Base-by-base conservation (phyloP, 169 alveolate genomes). In the Sarcocystis neurona region DNA sequence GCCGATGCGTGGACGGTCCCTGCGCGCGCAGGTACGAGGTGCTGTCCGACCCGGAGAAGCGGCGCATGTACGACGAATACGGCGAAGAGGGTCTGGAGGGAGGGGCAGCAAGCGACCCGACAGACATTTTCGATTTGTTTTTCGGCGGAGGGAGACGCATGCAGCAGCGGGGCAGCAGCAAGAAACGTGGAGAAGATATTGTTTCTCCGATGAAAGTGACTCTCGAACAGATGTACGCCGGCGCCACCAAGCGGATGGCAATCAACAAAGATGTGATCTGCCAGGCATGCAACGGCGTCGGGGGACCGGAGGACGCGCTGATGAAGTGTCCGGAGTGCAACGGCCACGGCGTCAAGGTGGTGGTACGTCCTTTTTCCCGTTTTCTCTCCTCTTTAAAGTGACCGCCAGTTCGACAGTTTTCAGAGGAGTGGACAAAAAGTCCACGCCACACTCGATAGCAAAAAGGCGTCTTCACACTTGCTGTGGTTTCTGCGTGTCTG, bases 11-110 rank as follows among this genome's bases (percentile, higher is more conserved):
- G 39, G 70, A 0, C 0, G n/a, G 53, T 34, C n/a, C 46, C 23
- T 58, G 70, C 34, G 78, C 43, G 0, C 46, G 60, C 95, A 96
- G 92, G 97, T 96, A 98, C 89, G 99, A 99, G 93, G 97, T 97
- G 39, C 94, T 99, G 75, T 92, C 98, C 32, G 99, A 99, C 89
- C 99, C 99, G 37, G 99, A 98, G 92, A 98, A 98, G 93, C 95
- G 99, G 84, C 96, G 97, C 78, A 90, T 98, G 30, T 98, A 98
- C 92, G 99, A 98, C 91, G 99, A 97, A 68, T 94, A 95, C 85
- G 99, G 99, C 4, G 99, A 98, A 94, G 99, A 98, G 92, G 99
- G 99, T 0, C 92, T 98, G 20, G 98, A 98, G 82, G 98, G 99
- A 39, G 92, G 90, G 2, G 90, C 93, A 20, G 96, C 90, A 18